Base-by-base conservation (phyloP, 2,329 filamentous ascomycete genomes). In the Apiospora marii region DNA sequence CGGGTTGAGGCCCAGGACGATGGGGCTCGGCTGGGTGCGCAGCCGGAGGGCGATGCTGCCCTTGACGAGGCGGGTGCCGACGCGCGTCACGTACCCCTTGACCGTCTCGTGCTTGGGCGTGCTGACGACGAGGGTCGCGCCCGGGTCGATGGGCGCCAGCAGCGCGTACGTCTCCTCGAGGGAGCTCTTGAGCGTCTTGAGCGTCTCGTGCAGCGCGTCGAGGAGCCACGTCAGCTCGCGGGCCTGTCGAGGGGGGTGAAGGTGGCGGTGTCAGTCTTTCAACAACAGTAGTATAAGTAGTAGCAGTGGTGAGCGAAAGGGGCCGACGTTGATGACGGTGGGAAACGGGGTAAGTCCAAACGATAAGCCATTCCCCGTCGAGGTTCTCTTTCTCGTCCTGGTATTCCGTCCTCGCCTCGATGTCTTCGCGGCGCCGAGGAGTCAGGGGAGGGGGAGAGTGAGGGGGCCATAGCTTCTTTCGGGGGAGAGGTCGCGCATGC, bases 61-160 rank as follows among this genome's bases (percentile, higher is more conserved):
- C 82, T 97, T 98, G 75, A 97, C 92, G 75, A 99, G 92, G 70
- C 93, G 91, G n/a, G 94, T 94, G 51, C 96, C 96, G 48, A 97
- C 91, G 71, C 96, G 91, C 0, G 96, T 98, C 73, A 98, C 90
- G 78, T 94, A 94, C 24, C 96, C 96, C 82, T 99, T 99, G 74
- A 98, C 91, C 76, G 90, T 91, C 84, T 99, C 96, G 71, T 94
- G 96, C 72, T 95, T 90, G 72, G 93, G 89, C 19, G 95, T 97
- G 74, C 93, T 96, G 76, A 99, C 88, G 43, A 96, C 95, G 41
- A 99, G 90, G 0, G 96, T 99, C 77, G 92, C 95, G 12, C 95
- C 95, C 0, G 92, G 92, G 79, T 97, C 94, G 75, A 92, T 89
- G 1, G 96, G 95, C 10, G 94, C 93, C 43, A 99, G 90, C 34